These are phyloP conservation scores for Baorangia bicolor DNA, from an alignment of 768 basidiomycete species.

Conservation along the genomic window DNA sequence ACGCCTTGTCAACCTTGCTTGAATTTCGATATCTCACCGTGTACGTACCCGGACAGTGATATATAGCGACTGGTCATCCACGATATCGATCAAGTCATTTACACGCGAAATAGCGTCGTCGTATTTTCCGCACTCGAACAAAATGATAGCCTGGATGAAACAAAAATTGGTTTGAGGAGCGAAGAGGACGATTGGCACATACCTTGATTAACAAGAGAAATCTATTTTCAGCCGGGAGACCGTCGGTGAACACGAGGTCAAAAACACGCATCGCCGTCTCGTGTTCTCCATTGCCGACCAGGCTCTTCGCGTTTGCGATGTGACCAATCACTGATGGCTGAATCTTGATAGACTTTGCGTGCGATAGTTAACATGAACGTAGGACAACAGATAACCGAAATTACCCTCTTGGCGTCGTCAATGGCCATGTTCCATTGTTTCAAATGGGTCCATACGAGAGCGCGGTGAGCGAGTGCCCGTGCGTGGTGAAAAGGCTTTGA, in stretches of 20 bases:
- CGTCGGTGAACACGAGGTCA: conserved; percentile 1
- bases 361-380: too few relatives aligned
- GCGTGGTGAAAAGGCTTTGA: too few relatives aligned
- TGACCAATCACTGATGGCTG: too few relatives aligned
- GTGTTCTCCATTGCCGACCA: background rate
- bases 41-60: background rate
- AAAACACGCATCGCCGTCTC: background rate
- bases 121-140: background rate
- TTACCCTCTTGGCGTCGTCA: too few relatives aligned
- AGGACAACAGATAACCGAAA: too few relatives aligned
- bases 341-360: too few relatives aligned
- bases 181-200: background rate
- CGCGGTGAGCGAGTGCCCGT: too few relatives aligned
- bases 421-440: too few relatives aligned
- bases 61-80: background rate
- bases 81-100: background rate
- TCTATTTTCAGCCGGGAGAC: background rate
- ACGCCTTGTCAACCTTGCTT: background rate
- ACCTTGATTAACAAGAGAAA: conserved; percentile 13
- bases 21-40: background rate
- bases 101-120: background rate
- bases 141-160: background rate
- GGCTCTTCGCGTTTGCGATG: too few relatives aligned
- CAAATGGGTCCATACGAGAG: too few relatives aligned
- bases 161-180: background rate